phyloP scores from a whole-genome alignment of 306 rosid genomes.

The Purshia tridentata region DNA sequence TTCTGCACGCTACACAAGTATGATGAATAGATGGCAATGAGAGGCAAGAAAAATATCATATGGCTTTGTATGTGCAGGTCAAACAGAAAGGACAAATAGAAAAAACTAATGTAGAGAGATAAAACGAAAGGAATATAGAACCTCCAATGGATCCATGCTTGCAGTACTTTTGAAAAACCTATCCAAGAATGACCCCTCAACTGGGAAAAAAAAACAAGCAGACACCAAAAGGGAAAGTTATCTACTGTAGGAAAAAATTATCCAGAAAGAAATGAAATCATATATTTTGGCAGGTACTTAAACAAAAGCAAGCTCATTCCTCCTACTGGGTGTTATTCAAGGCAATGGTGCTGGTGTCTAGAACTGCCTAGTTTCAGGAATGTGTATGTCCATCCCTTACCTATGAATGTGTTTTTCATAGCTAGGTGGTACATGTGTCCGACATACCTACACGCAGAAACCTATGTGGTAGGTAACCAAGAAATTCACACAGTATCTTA shows the following conservation, averaged over 20 bases:
- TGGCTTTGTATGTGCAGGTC: not conserved
- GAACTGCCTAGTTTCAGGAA: not conserved
- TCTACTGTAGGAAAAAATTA: not conserved
- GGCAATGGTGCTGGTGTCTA: not conserved
- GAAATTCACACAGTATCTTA: not conserved
- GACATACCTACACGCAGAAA: not conserved
- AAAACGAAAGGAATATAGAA: slow-evolving; percentile 26
- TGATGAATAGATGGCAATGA: slow-evolving; percentile 2
- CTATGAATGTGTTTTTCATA: too few relatives aligned
- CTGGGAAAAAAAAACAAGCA: slow-evolving; percentile 40
- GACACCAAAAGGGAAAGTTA: slow-evolving; percentile 1
- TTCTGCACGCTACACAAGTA: slow-evolving; percentile 62
- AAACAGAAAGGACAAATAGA: not conserved
- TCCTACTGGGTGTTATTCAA: not conserved
- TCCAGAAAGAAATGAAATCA: not conserved
- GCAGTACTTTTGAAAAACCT: slow-evolving; percentile 77
- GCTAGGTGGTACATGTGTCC: not conserved
- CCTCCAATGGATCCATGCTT: slow-evolving; percentile 78
- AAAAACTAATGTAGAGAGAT: slow-evolving; percentile 2
- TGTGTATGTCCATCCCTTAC: not conserved
- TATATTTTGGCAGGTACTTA: not conserved
- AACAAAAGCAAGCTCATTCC: not conserved
- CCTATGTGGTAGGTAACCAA: not conserved
- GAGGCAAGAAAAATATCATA: slow-evolving; percentile 6
- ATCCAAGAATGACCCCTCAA: slow-evolving; percentile 80